Conservation (phyloP, 2,329 filamentous ascomycete species). For the Hypoxylon sp. region DNA sequence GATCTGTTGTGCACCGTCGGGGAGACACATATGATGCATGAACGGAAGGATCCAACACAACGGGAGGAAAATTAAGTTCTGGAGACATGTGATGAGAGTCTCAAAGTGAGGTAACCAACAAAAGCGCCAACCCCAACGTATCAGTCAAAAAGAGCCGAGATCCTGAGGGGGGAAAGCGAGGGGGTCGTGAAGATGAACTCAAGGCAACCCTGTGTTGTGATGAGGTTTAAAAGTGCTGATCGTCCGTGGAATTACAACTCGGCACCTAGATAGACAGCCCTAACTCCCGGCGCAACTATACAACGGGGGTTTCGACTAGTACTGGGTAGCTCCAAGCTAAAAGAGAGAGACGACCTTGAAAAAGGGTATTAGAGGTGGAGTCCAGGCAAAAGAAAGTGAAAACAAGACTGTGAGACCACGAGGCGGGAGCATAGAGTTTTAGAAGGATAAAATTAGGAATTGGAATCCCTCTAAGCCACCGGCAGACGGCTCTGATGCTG, state of each 20-base stretch:
- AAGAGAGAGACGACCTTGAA: conserved; percentile 14
- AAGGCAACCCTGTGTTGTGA: conserved; percentile 48
- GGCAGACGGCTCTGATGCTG: conserved; percentile 17
- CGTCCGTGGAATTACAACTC: conserved; percentile 26
- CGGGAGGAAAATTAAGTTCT: conserved; percentile 29
- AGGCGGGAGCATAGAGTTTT: conserved; percentile 31
- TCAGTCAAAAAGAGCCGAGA: conserved; percentile 35
- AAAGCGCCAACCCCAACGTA: conserved; percentile 27
- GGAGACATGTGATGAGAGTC: conserved; percentile 21
- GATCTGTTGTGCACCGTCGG: conserved; percentile 19
- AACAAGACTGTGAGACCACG: conserved; percentile 28
- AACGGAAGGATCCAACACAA: conserved; percentile 21
- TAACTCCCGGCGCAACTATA: conserved; percentile 29
- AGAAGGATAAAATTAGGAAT: conserved; percentile 39
- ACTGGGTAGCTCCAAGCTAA: conserved; percentile 36
- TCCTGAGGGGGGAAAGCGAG: conserved; percentile 39
- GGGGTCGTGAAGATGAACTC: conserved; percentile 38
- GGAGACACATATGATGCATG: conserved; percentile 28
- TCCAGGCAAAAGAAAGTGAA: conserved; percentile 34
- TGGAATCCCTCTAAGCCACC: conserved; percentile 27
- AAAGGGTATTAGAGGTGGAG: conserved; percentile 33
- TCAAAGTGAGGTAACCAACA: conserved; percentile 35
- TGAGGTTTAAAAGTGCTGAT: conserved; percentile 20
- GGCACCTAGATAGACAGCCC: conserved; percentile 11
- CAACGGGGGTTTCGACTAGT: conserved; percentile 30